Conservation (phyloP, 2,329 filamentous ascomycete species). For the Colletotrichum costaricense region DNA sequence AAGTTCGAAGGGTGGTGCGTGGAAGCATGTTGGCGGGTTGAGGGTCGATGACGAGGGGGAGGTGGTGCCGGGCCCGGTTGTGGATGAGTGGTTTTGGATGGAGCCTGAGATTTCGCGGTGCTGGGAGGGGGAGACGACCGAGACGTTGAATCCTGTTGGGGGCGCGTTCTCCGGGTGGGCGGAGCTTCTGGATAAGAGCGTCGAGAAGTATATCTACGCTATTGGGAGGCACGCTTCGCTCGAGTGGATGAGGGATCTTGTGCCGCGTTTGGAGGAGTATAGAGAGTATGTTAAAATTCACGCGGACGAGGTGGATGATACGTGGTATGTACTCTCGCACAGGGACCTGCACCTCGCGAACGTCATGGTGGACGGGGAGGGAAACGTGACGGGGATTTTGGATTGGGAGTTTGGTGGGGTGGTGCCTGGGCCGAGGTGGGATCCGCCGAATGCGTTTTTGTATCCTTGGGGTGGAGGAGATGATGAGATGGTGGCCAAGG, state of each 20-base stretch:
- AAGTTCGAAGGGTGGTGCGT: background rate
- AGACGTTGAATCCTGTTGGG: constrained; percentile 41
- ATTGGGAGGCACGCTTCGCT: constrained; percentile 39
- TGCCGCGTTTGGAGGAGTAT: constrained; percentile 39
- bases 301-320: background rate
- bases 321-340: background rate
- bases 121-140: constrained; percentile 39
- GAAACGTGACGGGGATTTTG: constrained; percentile 45
- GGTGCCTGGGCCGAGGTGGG: constrained; percentile 18
- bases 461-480: constrained; percentile 12
- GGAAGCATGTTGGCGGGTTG: constrained; percentile 35
- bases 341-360: background rate
- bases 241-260: constrained; percentile 46
- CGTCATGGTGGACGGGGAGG: background rate
- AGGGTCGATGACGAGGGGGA: constrained; percentile 23
- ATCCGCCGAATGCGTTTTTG: constrained; percentile 19
- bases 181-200: constrained; percentile 43
- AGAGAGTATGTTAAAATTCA: constrained; percentile 39
- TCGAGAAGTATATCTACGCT: constrained; percentile 41
- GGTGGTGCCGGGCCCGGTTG: constrained; percentile 39
- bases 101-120: constrained; percentile 42
- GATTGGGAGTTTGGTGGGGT: constrained; percentile 52
- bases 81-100: constrained; percentile 52
- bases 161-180: constrained; percentile 46
- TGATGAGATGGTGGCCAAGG: constrained; percentile 3